A percentile compares a stretch with the other conserved stretches of the same genome.
Evolutionary conservation across 129 eudicot genomes (phyloP).

Genomic region (Pulicaria dysenterica): DNA sequence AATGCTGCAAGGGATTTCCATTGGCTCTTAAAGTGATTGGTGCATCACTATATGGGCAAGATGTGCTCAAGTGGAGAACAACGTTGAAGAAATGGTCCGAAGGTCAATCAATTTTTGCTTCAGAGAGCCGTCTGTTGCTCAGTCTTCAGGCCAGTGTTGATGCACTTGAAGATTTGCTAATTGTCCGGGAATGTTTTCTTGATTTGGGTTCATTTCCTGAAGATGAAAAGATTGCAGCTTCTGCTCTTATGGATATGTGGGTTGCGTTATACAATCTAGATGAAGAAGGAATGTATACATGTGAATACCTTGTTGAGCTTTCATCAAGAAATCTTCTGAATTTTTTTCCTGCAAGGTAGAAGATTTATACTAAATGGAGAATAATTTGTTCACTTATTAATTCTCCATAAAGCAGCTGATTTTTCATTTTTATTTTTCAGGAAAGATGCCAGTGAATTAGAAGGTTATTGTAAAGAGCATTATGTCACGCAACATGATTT

Average conservation of each 20-base stretch:
- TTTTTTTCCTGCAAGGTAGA: conserved; percentile 33
- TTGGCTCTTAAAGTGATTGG: conserved; percentile 58
- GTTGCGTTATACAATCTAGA: conserved; percentile 38
- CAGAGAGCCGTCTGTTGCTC: conserved; percentile 32
- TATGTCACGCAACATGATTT: conserved; percentile 52
- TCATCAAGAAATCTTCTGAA: conserved; percentile 39
- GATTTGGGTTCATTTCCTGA: conserved; percentile 52
- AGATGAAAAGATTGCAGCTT: conserved; percentile 40
- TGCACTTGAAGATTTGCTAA: conserved; percentile 27
- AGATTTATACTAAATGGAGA: background rate
- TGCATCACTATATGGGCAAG: conserved; percentile 44
- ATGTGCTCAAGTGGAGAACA: conserved; percentile 34
- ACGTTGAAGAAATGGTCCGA: conserved; percentile 45
- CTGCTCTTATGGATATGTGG: conserved; percentile 48
- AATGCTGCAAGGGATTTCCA: conserved; percentile 57
- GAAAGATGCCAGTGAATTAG: conserved; percentile 38
- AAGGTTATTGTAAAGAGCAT: conserved; percentile 52
- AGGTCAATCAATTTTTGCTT: conserved; percentile 42
- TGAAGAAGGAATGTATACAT: conserved; percentile 40
- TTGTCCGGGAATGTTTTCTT: conserved; percentile 36
- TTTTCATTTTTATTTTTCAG: conserved; percentile 26
- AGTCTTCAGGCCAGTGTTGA: conserved; percentile 42
- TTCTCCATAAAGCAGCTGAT: background rate
- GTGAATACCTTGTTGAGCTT: conserved; percentile 36
- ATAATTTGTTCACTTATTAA: background rate